Conservation (phyloP, 2,329 filamentous ascomycete species). For the Rosellinia necatrix region DNA sequence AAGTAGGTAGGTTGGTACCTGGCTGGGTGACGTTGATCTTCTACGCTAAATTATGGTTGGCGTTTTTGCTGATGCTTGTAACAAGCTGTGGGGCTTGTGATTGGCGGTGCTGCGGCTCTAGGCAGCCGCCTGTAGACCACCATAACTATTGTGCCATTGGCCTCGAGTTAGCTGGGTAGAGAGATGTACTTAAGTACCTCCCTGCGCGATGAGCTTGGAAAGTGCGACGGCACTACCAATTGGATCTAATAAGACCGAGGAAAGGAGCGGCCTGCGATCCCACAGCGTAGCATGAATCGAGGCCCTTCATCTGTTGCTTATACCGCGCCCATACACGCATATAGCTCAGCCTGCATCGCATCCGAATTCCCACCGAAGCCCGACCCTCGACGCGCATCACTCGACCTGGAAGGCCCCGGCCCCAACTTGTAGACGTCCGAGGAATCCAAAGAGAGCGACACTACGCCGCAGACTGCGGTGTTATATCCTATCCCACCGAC, state of each 20-base stretch:
- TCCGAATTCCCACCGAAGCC: too few species aligned
- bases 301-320: not conserved
- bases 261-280: constrained; percentile 1
- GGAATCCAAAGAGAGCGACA: constrained; percentile 1
- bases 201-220: not conserved
- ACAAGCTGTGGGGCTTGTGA: constrained; percentile 9
- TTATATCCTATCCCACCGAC: not conserved
- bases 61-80: not conserved
- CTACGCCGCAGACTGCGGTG: constrained; percentile 2
- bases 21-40: constrained; percentile 8
- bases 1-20: too few species aligned
- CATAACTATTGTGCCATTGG: not conserved
- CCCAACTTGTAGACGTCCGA: not conserved
- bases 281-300: not conserved
- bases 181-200: too few species aligned
- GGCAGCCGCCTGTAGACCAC: too few species aligned
- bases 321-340: not conserved
- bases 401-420: not conserved
- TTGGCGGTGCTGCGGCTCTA: too few species aligned
- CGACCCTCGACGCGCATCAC: constrained; percentile 4
- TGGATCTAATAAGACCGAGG: constrained; percentile 10
- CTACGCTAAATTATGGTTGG: not conserved
- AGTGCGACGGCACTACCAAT: constrained; percentile 21
- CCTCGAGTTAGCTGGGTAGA: not conserved
- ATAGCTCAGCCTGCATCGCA: too few species aligned